Percentiles rank a stretch among this genome's conserved stretches.
Evolutionary conservation across 176 grass and related monocot genomes (phyloP).

Genomic region (Avena sativa): DNA sequence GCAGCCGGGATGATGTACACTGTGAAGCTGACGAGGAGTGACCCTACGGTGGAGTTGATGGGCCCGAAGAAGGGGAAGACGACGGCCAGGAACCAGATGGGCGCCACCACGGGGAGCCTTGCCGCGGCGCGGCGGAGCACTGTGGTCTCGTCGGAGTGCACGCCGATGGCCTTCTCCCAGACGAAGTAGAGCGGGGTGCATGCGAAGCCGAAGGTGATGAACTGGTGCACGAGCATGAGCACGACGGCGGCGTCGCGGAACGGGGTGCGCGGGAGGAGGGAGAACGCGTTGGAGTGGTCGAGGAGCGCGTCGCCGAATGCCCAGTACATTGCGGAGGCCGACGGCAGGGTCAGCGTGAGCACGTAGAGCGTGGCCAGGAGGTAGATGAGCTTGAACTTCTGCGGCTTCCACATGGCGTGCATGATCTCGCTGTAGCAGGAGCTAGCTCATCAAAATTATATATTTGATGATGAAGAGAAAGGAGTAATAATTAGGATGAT

Average conservation of each 20-base stretch:
- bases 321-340: slow-evolving; percentile 93
- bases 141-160: slow-evolving; percentile 55
- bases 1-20: slow-evolving; percentile 92
- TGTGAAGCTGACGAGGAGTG: slow-evolving; percentile 96
- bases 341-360: slow-evolving; percentile 88
- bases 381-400: slow-evolving; percentile 96
- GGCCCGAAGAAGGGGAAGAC: slow-evolving; percentile 97
- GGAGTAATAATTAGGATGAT: neutral
- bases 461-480: neutral
- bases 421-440: slow-evolving; percentile 79
- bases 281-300: slow-evolving; percentile 93
- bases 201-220: slow-evolving; percentile 96
- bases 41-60: slow-evolving; percentile 93
- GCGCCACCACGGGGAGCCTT: slow-evolving; percentile 69
- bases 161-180: slow-evolving; percentile 90
- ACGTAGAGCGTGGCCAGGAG: slow-evolving; percentile 78
- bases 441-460: neutral
- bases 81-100: slow-evolving; percentile 96
- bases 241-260: slow-evolving; percentile 81
- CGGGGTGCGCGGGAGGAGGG: slow-evolving; percentile 73
- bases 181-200: slow-evolving; percentile 98
- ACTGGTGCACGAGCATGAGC: slow-evolving; percentile 96
- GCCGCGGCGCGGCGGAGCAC: slow-evolving; percentile 54
- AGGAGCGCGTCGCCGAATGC: slow-evolving; percentile 91
- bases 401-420: slow-evolving; percentile 99